Conservation (phyloP, 768 basidiomycete genomes). For the Leucocoprinus sp. region DNA sequence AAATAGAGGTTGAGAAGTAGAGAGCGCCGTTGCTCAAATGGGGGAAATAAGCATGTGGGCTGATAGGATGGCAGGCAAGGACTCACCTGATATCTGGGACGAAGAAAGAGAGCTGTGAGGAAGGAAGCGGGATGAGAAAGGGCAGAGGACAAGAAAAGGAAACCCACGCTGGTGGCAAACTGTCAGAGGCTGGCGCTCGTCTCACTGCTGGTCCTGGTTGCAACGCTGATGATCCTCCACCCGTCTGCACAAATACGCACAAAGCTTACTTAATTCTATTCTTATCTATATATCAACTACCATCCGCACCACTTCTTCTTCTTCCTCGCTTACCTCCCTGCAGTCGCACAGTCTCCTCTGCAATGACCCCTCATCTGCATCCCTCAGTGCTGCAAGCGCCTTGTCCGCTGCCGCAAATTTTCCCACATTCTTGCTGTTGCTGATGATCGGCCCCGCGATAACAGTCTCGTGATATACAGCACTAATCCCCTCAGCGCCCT, state of each 20-base stretch:
- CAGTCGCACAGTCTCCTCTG: conserved; percentile 36
- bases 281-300: conserved; percentile 8
- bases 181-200: conserved; percentile 22
- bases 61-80: conserved; percentile 9
- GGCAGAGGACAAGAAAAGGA: background rate
- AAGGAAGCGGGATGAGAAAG: conserved; percentile 7
- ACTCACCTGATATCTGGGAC: conserved; percentile 7
- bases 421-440: conserved; percentile 48
- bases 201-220: conserved; percentile 35
- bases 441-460: conserved; percentile 55
- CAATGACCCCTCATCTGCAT: conserved; percentile 34
- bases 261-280: conserved; percentile 9
- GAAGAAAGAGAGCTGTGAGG: conserved; percentile 6
- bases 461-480: conserved; percentile 51
- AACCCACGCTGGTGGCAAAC: conserved; percentile 12
- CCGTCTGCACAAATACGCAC: conserved; percentile 17
- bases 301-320: conserved; percentile 11
- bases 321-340: conserved; percentile 2
- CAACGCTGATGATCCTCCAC: conserved; percentile 34
- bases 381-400: conserved; percentile 45
- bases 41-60: conserved; percentile 16
- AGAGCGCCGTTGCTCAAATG: conserved; percentile 12
- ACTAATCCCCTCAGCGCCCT: conserved; percentile 43
- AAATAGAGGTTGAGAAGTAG: conserved; percentile 15
- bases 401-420: conserved; percentile 62